Base-by-base conservation (phyloP, 371 early-diverging fungal species). In the Apophysomyces trapeziformis region DNA sequence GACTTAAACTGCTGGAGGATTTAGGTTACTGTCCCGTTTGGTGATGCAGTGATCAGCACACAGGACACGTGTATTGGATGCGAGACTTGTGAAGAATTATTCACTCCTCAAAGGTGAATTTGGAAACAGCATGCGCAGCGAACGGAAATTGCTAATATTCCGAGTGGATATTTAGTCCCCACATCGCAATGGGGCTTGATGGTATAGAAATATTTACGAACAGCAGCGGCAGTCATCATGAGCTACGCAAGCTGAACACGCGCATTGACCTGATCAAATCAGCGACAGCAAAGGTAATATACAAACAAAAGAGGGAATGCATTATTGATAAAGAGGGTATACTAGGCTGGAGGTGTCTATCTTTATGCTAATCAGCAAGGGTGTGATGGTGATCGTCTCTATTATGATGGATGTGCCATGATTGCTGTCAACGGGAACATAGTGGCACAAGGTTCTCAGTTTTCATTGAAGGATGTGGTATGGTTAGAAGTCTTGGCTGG, bases 311-410 rank as follows among this genome's bases (percentile, higher is more conserved):
- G 16, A 35, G 13, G 12, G n/a, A 26, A 63, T 37, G n/a, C 11
- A 7, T 46, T 14, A 38, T 4, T 38, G 39, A 26, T 13, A 37
- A 5, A 36, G 16, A 43, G 64, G 21, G 12, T 5, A 39, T 18
- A 45, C 7, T 63, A 82, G 80, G 87, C 89, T 44, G 97, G 98
- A 59, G 99, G 99, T 39, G 85, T 95, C 12, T 99, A 99, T 69
- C 72, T 98, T 41, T 99, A 99, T 68, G 84, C 97, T 4, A 99
- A 99, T 75, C 97, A 96, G 67, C 90, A 93, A 75, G 99, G 99
- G 4, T 99, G 99, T 72, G 99, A 98, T 67, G 99, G 98, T n/a
- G 99, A 99, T 77, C 88, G 99, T 21, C 74, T 97, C 11, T 99
- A 99, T 76, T 99, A 96, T 68, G 99, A 99, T 67, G 99, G 99